phyloP scores from a whole-genome alignment of 768 basidiomycete species.

The Trametes meyenii region DNA sequence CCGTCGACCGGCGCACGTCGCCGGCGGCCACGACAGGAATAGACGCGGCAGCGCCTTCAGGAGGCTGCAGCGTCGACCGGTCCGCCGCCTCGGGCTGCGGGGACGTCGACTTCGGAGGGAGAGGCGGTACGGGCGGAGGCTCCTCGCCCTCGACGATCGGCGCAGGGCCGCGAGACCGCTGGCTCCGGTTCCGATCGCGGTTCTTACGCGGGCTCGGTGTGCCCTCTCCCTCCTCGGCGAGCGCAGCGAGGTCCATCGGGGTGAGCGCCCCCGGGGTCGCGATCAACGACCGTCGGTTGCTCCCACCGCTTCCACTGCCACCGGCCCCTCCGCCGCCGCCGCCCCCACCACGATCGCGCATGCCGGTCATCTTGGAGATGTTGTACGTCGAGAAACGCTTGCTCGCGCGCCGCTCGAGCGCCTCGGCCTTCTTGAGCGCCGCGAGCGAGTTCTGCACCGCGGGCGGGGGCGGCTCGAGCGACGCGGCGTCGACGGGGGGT shows the following conservation, averaged over 20 bases:
- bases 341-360: constrained; percentile 37
- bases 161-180: constrained; percentile 30
- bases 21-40: background rate
- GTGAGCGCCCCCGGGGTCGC: constrained; percentile 61
- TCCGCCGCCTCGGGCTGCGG: constrained; percentile 11
- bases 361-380: constrained; percentile 88
- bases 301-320: constrained; percentile 38
- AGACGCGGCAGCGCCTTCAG: background rate
- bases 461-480: constrained; percentile 45
- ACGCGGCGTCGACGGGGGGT: constrained; percentile 25
- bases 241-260: constrained; percentile 68
- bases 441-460: constrained; percentile 82
- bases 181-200: constrained; percentile 25
- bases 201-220: constrained; percentile 26
- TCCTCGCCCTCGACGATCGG: constrained; percentile 36
- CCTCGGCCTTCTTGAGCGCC: constrained; percentile 84
- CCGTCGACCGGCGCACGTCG: constrained; percentile 7
- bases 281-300: constrained; percentile 71
- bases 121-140: constrained; percentile 38
- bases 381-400: constrained; percentile 96
- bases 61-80: constrained; percentile 6
- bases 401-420: constrained; percentile 87
- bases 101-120: constrained; percentile 28
- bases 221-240: constrained; percentile 57
- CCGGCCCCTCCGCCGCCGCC: constrained; percentile 34